Percentiles rank a stretch among this genome's conserved stretches.
Evolutionary conservation across 192 early-diverging fungal genomes (phyloP).

Genomic region (Glomus cerebriforme): DNA sequence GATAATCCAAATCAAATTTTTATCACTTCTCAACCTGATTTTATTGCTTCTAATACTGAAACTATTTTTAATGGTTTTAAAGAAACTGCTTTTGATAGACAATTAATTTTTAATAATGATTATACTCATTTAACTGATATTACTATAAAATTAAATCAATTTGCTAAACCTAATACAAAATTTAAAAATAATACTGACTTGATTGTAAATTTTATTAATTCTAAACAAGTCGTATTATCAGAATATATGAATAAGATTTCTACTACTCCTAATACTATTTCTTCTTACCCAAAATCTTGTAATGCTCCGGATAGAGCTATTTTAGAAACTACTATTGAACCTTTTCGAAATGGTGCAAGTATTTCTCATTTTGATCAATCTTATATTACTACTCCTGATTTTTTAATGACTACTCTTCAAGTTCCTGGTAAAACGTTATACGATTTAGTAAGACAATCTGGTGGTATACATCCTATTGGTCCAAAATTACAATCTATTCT

Average conservation of each 20-base stretch:
- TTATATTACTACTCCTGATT: background rate
- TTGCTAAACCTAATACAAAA: no score
- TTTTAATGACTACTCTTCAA: background rate
- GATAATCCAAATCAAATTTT: constrained; percentile 30
- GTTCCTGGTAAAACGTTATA: background rate
- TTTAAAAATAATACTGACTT: no score
- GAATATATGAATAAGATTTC: background rate
- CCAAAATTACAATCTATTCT: background rate
- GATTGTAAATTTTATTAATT: no score
- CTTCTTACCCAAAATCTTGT: no score
- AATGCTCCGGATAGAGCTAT: no score
- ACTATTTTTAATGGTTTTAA: background rate
- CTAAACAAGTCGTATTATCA: no score
- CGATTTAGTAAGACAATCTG: background rate
- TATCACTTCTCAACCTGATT: background rate
- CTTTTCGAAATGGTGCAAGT: no score
- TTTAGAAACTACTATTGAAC: no score
- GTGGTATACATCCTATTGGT: background rate
- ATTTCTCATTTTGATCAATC: no score
- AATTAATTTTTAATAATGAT: background rate
- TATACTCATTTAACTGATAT: background rate
- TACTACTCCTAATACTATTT: no score
- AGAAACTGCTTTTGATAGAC: constrained; percentile 25
- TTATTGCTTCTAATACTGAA: background rate
- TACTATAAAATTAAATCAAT: background rate